phyloP scores from a whole-genome alignment of 352 stramenopile species.

The Globisporangium paroecandrum region DNA sequence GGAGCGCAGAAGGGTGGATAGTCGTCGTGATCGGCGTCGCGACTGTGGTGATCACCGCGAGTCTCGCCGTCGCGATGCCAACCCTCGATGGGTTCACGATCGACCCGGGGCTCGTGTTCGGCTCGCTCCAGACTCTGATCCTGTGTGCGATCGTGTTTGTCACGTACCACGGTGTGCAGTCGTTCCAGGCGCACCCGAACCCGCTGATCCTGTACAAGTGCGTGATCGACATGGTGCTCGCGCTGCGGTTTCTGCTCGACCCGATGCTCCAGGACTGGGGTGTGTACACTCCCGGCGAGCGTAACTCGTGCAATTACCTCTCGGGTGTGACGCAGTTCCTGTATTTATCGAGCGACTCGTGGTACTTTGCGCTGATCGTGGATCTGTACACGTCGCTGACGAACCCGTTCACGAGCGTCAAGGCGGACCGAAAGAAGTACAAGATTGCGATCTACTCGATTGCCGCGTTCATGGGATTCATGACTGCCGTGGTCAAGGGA shows the following conservation, averaged over 20 bases:
- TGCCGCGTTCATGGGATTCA: slow-evolving; percentile 35
- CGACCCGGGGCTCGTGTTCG: slow-evolving; percentile 68
- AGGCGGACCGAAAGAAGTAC: slow-evolving; percentile 57
- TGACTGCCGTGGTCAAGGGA: slow-evolving; percentile 29
- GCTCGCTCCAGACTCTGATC: slow-evolving; percentile 69
- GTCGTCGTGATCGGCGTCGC: slow-evolving; percentile 41
- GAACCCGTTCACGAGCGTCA: slow-evolving; percentile 85
- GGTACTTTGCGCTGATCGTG: slow-evolving; percentile 81
- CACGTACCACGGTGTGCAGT: slow-evolving; percentile 75
- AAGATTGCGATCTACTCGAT: slow-evolving; percentile 54
- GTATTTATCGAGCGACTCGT: slow-evolving; percentile 72
- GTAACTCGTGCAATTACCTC: slow-evolving; percentile 46
- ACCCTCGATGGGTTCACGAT: slow-evolving; percentile 86
- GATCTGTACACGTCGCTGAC: slow-evolving; percentile 72
- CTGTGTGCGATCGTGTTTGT: slow-evolving; percentile 70
- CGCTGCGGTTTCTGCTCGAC: slow-evolving; percentile 71
- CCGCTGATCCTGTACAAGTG: slow-evolving; percentile 85
- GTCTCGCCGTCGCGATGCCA: slow-evolving; percentile 31
- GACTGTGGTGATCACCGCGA: slow-evolving; percentile 39
- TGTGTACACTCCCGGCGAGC: slow-evolving; percentile 35
- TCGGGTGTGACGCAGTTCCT: slow-evolving; percentile 78
- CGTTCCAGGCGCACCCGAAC: slow-evolving; percentile 76
- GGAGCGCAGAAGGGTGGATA: slow-evolving; percentile 44
- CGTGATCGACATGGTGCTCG: slow-evolving; percentile 65
- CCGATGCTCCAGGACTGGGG: slow-evolving; percentile 49